These are phyloP conservation scores for Cordyceps cicadae DNA, from an alignment of 2,329 filamentous ascomycete genomes.

Conservation along the genomic window DNA sequence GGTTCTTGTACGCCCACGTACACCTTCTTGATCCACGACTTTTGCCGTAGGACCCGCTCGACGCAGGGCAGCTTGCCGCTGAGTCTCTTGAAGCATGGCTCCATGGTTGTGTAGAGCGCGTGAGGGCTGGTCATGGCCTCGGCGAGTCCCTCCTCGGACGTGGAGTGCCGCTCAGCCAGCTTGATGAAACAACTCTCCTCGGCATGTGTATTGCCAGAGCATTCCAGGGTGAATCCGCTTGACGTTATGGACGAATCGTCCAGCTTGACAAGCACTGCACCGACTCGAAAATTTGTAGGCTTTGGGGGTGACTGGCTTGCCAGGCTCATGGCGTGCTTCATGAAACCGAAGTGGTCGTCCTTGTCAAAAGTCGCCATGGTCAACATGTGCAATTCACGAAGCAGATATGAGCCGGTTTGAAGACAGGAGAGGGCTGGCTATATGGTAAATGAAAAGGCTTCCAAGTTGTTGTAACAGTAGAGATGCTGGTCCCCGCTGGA, in stretches of 20 bases:
- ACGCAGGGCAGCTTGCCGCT: conserved; percentile 72
- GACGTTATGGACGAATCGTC: conserved; percentile 54
- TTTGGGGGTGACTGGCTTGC: conserved; percentile 75
- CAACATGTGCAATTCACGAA: neutral
- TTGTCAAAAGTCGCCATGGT: conserved; percentile 11
- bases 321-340: conserved; percentile 65
- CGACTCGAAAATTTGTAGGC: conserved; percentile 88
- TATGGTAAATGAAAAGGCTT: neutral
- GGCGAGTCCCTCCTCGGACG: conserved; percentile 48
- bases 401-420: neutral
- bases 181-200: conserved; percentile 90
- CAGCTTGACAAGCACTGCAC: conserved; percentile 69
- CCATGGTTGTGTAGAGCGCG: conserved; percentile 83
- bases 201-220: conserved; percentile 88
- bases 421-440: too few species aligned
- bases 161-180: conserved; percentile 40
- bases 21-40: conserved; percentile 60
- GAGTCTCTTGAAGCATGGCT: conserved; percentile 67
- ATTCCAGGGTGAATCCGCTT: conserved; percentile 85
- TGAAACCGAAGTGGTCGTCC: conserved; percentile 41
- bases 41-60: conserved; percentile 62
- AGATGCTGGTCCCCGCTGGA: too few species aligned
- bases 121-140: conserved; percentile 24
- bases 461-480: too few species aligned
- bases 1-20: conserved; percentile 87